Evolutionary conservation across 805 yeast genomes (phyloP).

Genomic region (Maudiozyma saulgeensis): DNA sequence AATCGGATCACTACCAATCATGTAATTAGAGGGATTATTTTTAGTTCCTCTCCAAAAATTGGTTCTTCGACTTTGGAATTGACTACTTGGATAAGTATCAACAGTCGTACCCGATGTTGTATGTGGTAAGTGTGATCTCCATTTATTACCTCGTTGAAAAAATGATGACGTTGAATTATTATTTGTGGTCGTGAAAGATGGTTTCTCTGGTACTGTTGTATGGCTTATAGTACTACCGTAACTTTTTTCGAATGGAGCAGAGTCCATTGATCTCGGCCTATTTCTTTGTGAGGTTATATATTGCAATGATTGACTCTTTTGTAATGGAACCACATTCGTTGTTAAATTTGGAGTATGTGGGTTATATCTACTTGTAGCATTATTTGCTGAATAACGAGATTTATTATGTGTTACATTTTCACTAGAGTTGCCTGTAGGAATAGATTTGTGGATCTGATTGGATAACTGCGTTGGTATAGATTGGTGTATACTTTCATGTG

Average conservation of each 20-base stretch:
- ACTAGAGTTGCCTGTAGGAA: background rate
- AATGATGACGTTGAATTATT: constrained; percentile 8
- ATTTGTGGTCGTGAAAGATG: constrained; percentile 2
- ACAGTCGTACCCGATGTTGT: background rate
- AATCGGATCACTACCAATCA: background rate
- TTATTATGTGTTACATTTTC: background rate
- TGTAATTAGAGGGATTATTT: background rate
- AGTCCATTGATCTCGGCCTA: constrained; percentile 17
- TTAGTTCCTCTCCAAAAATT: constrained; percentile 10
- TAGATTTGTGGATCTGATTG: background rate
- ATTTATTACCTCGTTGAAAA: constrained; percentile 17
- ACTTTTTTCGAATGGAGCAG: background rate
- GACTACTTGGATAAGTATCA: background rate
- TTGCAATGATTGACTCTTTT: background rate
- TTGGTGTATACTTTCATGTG: background rate
- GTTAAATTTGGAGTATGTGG: constrained; percentile 3
- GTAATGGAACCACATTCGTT: background rate
- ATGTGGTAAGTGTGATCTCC: constrained; percentile 10
- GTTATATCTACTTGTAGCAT: constrained; percentile 20
- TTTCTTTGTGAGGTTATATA: constrained; percentile 4
- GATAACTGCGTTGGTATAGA: background rate
- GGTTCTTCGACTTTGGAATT: constrained; percentile 3
- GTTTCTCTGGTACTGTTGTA: background rate
- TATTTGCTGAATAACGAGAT: constrained; percentile 8
- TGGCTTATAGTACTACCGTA: background rate